Base-by-base conservation (phyloP, 2,329 filamentous ascomycete genomes). In the Diaporthe ampelina region DNA sequence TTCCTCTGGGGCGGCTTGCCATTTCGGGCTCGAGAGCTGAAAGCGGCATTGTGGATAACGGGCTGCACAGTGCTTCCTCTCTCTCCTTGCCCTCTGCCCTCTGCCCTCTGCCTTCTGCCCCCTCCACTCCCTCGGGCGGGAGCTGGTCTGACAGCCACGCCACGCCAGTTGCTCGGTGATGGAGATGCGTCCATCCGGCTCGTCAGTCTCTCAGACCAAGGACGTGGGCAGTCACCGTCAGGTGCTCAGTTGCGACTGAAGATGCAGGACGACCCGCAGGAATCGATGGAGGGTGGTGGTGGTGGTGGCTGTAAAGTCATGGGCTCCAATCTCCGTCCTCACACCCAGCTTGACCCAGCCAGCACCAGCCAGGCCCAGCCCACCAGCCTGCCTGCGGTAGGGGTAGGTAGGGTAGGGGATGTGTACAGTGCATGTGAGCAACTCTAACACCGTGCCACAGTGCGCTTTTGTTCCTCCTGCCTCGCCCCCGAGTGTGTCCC, bases 381-480 rank as follows among this genome's bases (percentile, higher is more conserved):
- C 50, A 13, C 24, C 50, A 19, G 50, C 50, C 24, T 15, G 26
- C 52, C 8, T 40, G 58, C n/a, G 37, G 37, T 40, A 4, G 10
- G 37, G 37, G 37, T 11, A 40, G 37, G 37, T 11, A 40, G 37
- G 37, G 37, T 40, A 56, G 26, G 54, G 19, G 29, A 8, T 29
- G 9, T 9, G 19, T 48, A 70, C 68, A 7, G 68, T 70, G 68
- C 43, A 40, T 21, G 56, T 13, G 17, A 7, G 4, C 11, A 8
- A 5, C 26, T 24, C 24, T 29, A n/a, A 26, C 69, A 72, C 69
- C 26, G 69, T 72, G 11, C n/a, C n/a, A 72, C 63, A 52, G 63
- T 67, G 43, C 69, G 56, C 43, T 63, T 40, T 50, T 71, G 54
- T 71, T 35, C 61, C 45, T 72, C 57, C 17, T 72, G 57, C 69